These are phyloP conservation scores for Rosa hybrid DNA, from an alignment of 331 rosid species.

Conservation along the genomic window DNA sequence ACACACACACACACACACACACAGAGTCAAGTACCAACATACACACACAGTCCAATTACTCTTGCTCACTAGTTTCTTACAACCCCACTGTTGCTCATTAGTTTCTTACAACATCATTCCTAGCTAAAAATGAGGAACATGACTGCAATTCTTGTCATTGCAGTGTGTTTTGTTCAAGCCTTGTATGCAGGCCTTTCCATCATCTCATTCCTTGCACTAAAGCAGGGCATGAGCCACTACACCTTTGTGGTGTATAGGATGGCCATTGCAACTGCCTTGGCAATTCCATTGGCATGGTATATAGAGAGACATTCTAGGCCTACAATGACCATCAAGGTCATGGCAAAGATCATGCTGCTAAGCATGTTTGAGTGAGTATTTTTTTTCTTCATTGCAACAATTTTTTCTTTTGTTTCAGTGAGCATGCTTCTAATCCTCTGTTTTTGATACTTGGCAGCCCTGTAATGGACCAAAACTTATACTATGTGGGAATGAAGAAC, in stretches of 20 bases:
- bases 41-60: no score
- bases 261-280: not conserved
- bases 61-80: no score
- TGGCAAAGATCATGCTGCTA: not conserved
- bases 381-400: not conserved
- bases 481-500: not conserved
- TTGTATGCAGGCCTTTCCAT: not conserved
- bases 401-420: not conserved
- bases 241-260: not conserved
- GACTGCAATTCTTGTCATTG: not conserved
- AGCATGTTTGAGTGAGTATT: not conserved
- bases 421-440: not conserved
- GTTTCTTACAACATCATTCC: not conserved
- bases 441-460: not conserved
- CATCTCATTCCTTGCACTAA: not conserved
- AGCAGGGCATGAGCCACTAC: not conserved
- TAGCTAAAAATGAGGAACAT: not conserved
- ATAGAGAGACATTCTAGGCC: not conserved
- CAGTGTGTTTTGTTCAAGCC: not conserved
- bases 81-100: not conserved
- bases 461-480: not conserved
- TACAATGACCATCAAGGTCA: not conserved
- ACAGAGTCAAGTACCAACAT: no score
- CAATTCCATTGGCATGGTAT: not conserved
- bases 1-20: no score